These are phyloP conservation scores for Sugiyamaella chiloensis DNA, from an alignment of 805 yeast genomes.

Conservation along the genomic window DNA sequence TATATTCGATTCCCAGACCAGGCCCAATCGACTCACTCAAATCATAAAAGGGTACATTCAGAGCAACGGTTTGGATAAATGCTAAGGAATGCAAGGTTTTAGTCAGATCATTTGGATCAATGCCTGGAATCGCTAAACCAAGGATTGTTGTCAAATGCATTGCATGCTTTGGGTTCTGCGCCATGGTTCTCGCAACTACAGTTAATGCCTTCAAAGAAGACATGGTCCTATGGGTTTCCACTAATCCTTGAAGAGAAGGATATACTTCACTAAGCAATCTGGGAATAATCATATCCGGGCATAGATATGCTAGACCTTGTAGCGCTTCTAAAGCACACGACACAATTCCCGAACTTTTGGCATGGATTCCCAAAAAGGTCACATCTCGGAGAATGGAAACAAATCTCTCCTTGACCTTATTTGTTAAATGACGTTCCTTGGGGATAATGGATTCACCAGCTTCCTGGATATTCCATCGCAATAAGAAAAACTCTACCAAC, in stretches of 20 bases:
- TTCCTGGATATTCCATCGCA: constrained; percentile 37
- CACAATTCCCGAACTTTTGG: constrained; percentile 57
- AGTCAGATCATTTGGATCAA: constrained; percentile 81
- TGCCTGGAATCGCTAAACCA: constrained; percentile 68
- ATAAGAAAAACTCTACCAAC: constrained; percentile 40
- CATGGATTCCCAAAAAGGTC: constrained; percentile 69
- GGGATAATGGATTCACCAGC: constrained; percentile 32
- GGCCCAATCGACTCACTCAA: constrained; percentile 40
- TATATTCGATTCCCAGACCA: constrained; percentile 49
- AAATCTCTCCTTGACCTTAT: constrained; percentile 39
- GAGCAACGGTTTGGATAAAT: constrained; percentile 64
- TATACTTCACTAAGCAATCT: constrained; percentile 57
- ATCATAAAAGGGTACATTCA: constrained; percentile 70
- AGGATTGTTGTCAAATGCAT: constrained; percentile 76
- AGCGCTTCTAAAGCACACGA: constrained; percentile 58
- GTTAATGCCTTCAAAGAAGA: constrained; percentile 69
- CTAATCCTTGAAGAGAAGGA: constrained; percentile 40
- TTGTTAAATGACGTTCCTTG: constrained; percentile 21
- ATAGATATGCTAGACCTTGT: constrained; percentile 60
- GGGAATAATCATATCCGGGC: constrained; percentile 45
- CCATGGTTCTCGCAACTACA: constrained; percentile 64
- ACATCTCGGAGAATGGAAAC: constrained; percentile 53
- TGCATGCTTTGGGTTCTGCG: constrained; percentile 57
- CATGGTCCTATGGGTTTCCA: constrained; percentile 67
- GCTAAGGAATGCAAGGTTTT: constrained; percentile 68